Conservation (phyloP, 495 filamentous ascomycete species). For the Hypoxylon rickii region DNA sequence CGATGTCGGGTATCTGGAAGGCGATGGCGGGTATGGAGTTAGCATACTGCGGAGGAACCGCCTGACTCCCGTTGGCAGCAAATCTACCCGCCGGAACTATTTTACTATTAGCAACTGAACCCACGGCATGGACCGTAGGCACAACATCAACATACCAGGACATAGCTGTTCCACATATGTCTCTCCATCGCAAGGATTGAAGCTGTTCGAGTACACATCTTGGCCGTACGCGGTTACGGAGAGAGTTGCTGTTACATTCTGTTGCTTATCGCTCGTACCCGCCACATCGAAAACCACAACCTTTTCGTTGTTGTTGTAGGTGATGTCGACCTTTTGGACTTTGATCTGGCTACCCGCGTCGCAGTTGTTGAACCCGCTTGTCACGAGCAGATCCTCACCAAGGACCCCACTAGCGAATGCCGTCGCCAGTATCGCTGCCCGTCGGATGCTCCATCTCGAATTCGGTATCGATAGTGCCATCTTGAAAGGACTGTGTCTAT, state of each 20-base stretch:
- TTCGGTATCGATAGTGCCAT: constrained; percentile 31
- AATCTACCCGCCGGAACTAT: constrained; percentile 77
- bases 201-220: constrained; percentile 75
- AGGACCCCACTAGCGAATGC: constrained; percentile 43
- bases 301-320: constrained; percentile 74
- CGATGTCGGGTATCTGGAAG: constrained; percentile 88
- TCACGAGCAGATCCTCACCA: constrained; percentile 75
- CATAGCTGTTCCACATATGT: constrained; percentile 76
- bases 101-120: constrained; percentile 37
- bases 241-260: constrained; percentile 82
- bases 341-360: constrained; percentile 65
- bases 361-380: constrained; percentile 79
- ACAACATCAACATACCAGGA: constrained; percentile 64
- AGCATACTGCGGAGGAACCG: constrained; percentile 71
- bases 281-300: constrained; percentile 80
- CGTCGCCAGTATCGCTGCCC: constrained; percentile 43
- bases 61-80: constrained; percentile 67
- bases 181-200: constrained; percentile 75
- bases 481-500: constrained; percentile 9
- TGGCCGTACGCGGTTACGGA: constrained; percentile 86
- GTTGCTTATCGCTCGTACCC: constrained; percentile 70
- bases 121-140: neutral
- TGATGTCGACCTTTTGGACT: constrained; percentile 74
- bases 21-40: constrained; percentile 85
- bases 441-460: constrained; percentile 37